phyloP scores from a whole-genome alignment of 2,329 filamentous ascomycete species.

The Fusarium scirpi region DNA sequence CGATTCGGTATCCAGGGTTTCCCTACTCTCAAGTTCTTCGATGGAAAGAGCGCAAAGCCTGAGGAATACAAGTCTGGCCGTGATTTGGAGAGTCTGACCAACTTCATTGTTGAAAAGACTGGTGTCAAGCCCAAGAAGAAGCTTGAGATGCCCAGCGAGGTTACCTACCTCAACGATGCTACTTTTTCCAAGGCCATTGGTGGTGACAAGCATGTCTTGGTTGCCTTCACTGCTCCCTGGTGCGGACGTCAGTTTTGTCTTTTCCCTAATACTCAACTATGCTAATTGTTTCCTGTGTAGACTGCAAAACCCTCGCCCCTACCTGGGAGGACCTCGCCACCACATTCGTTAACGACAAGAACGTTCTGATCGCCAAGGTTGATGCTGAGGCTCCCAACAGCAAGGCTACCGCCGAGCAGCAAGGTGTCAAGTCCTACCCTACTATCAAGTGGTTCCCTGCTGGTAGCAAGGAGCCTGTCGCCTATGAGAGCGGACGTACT shows the following conservation, averaged over 20 bases:
- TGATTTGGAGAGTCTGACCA: constrained; percentile 85
- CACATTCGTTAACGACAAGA: constrained; percentile 81
- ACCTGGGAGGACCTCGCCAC: constrained; percentile 88
- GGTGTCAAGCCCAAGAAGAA: constrained; percentile 84
- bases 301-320: constrained; percentile 96
- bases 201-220: constrained; percentile 87
- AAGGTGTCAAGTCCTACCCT: constrained; percentile 87
- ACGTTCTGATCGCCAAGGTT: constrained; percentile 91
- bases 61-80: constrained; percentile 87
- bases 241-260: constrained; percentile 84
- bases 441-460: constrained; percentile 98
- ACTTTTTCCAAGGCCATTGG: constrained; percentile 84
- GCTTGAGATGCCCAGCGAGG: constrained; percentile 77
- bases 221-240: constrained; percentile 98
- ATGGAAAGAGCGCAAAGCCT: constrained; percentile 90
- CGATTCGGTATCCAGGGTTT: constrained; percentile 92
- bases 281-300: constrained; percentile 59
- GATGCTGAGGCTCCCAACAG: constrained; percentile 90
- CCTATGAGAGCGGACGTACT: constrained; percentile 80
- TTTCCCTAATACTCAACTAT: not conserved
- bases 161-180: constrained; percentile 83
- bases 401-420: constrained; percentile 80
- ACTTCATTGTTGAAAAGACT: constrained; percentile 89
- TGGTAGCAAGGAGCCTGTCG: constrained; percentile 77
- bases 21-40: constrained; percentile 97